These are phyloP conservation scores for Aspergillus diversus DNA, from an alignment of 495 filamentous ascomycete species.

Conservation along the genomic window DNA sequence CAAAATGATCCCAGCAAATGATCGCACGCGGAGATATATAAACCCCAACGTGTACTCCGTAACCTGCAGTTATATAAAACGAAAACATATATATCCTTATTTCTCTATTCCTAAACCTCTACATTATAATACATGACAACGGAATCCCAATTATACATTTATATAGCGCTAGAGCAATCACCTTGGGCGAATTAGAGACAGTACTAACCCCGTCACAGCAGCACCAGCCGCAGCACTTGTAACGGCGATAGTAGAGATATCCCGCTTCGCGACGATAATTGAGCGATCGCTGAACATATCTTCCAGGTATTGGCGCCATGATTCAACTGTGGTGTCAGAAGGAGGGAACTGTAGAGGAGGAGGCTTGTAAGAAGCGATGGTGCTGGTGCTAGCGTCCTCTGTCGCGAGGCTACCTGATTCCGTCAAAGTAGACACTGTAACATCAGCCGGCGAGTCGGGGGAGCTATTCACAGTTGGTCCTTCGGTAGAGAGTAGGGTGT, in stretches of 20 bases:
- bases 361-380: slow-evolving; percentile 30
- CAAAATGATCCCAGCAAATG: too few species aligned
- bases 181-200: slow-evolving; percentile 57
- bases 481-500: slow-evolving; percentile 5
- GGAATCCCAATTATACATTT: neutral
- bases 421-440: slow-evolving; percentile 4
- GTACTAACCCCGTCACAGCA: slow-evolving; percentile 60
- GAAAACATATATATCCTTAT: neutral
- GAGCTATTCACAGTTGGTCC: neutral
- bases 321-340: slow-evolving; percentile 34
- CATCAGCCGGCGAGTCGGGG: neutral
- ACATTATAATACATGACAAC: slow-evolving; percentile 10
- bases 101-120: neutral
- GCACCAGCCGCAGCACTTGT: slow-evolving; percentile 77
- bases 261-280: slow-evolving; percentile 69
- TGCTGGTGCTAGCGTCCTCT: slow-evolving; percentile 6
- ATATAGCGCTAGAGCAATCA: slow-evolving; percentile 27
- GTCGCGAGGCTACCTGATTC: slow-evolving; percentile 18
- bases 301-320: slow-evolving; percentile 54
- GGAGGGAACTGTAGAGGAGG: slow-evolving; percentile 29
- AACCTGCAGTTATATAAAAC: neutral
- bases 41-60: neutral
- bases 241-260: slow-evolving; percentile 70
- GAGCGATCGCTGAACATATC: slow-evolving; percentile 70
- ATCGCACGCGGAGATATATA: neutral